Evolutionary conservation across 306 rosid genomes (phyloP).

Genomic region (Amphicarpaea edgeworthii): DNA sequence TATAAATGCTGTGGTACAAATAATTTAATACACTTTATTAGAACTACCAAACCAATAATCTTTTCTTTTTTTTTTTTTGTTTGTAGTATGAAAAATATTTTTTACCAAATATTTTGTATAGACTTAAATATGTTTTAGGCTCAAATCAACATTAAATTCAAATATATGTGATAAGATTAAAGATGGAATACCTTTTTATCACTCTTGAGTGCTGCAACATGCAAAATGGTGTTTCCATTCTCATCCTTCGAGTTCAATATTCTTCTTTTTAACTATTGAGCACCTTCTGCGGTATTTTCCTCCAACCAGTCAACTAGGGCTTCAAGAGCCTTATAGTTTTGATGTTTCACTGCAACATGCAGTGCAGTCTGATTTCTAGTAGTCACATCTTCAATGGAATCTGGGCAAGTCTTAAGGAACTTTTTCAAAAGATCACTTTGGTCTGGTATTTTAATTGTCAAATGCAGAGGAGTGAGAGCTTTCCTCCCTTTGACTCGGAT

Average conservation of each 20-base stretch:
- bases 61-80: too few species aligned
- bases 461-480: neutral
- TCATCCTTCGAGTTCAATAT: slow-evolving; percentile 43
- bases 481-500: neutral
- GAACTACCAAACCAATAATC: too few species aligned
- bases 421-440: neutral
- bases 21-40: too few species aligned
- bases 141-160: too few species aligned
- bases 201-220: slow-evolving; percentile 29
- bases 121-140: too few species aligned
- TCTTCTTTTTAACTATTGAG: neutral
- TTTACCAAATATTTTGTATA: too few species aligned
- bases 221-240: slow-evolving; percentile 46
- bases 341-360: slow-evolving; percentile 42
- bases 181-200: neutral
- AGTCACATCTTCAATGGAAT: slow-evolving; percentile 21
- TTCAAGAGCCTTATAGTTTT: slow-evolving; percentile 14
- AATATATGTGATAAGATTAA: too few species aligned
- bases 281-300: too few species aligned
- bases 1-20: too few species aligned
- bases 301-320: slow-evolving; percentile 39
- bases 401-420: slow-evolving; percentile 44
- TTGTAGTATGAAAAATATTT: too few species aligned
- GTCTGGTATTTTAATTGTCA: too few species aligned
- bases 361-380: slow-evolving; percentile 44